A percentile compares a stretch with the other conserved stretches of the same genome.
These are phyloP conservation scores for Pisolithus tinctorius DNA, from an alignment of 768 basidiomycete genomes.

Conservation along the genomic window DNA sequence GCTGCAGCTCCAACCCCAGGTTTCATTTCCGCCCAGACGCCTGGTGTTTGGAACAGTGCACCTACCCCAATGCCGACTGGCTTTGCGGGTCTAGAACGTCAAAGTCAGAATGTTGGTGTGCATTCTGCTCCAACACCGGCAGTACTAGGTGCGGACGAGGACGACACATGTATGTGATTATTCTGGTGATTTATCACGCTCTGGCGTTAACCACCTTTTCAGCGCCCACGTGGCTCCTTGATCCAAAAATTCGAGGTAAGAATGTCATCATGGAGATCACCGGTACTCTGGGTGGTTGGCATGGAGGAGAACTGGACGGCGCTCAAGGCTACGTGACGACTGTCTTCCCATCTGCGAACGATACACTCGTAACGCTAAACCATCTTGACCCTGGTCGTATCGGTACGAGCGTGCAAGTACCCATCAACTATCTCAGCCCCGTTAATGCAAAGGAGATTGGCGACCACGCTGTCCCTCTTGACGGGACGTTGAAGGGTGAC, in stretches of 20 bases:
- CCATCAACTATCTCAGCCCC: slow-evolving; percentile 36
- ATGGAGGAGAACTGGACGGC: slow-evolving; percentile 23
- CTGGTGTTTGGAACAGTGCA: slow-evolving; percentile 25
- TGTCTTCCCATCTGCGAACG: slow-evolving; percentile 20
- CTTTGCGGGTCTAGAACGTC: slow-evolving; percentile 18
- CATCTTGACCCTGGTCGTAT: slow-evolving; percentile 26
- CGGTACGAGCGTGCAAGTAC: slow-evolving; percentile 31
- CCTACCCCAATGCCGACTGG: slow-evolving; percentile 20
- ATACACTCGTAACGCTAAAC: slow-evolving; percentile 23
- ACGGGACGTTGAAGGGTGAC: slow-evolving; percentile 36
- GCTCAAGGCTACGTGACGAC: slow-evolving; percentile 22
- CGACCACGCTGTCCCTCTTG: slow-evolving; percentile 46
- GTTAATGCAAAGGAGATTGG: slow-evolving; percentile 32
- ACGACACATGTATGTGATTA: slow-evolving; percentile 21
- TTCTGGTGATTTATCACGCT: slow-evolving; percentile 14
- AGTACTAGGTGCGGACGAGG: slow-evolving; percentile 20
- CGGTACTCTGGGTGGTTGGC: slow-evolving; percentile 20
- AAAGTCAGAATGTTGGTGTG: slow-evolving; percentile 8
- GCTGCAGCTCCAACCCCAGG: slow-evolving; percentile 35
- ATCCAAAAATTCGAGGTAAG: slow-evolving; percentile 21
- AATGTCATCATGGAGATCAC: slow-evolving; percentile 24
- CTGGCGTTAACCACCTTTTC: slow-evolving; percentile 5
- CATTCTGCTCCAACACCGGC: slow-evolving; percentile 28
- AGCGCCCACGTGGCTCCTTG: slow-evolving; percentile 24
- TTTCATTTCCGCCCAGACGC: slow-evolving; percentile 24